Conservation (phyloP, 495 filamentous ascomycete genomes). For the Ascodesmis nigricans region DNA sequence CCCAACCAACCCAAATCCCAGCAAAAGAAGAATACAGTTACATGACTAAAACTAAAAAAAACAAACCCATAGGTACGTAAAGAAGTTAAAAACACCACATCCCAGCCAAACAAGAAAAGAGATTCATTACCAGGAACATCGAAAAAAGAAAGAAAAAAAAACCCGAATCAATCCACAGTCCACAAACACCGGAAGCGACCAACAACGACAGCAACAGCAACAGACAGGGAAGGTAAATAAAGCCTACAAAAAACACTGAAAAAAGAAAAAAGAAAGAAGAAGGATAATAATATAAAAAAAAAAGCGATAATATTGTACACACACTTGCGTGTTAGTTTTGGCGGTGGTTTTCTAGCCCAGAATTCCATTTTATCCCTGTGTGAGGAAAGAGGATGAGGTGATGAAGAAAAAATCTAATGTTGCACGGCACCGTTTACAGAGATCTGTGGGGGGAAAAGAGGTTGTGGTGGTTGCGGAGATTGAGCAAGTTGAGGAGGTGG, state of each 20-base stretch:
- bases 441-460: neutral
- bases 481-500: neutral
- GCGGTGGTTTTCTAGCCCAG: neutral
- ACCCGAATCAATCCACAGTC: slow-evolving; percentile 3
- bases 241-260: neutral
- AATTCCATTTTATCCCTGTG: slow-evolving; percentile 2
- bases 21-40: no score
- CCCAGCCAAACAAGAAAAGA: neutral
- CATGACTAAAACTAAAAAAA: no score
- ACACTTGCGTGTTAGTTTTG: neutral
- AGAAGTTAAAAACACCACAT: no score
- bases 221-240: slow-evolving; percentile 1
- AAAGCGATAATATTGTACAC: slow-evolving; percentile 4
- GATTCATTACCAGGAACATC: neutral
- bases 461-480: neutral
- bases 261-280: slow-evolving; percentile 3
- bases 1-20: no score
- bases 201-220: slow-evolving; percentile 1
- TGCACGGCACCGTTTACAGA: slow-evolving; percentile 6
- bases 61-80: no score
- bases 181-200: slow-evolving; percentile 9
- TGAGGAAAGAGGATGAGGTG: slow-evolving; percentile 8
- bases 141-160: slow-evolving; percentile 8
- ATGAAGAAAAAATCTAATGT: slow-evolving; percentile 3
- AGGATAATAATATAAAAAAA: neutral